Evolutionary conservation across 331 rosid genomes (phyloP), one percentile per base, ranked within the genome.

Genomic region (Saraca asoca): DNA sequence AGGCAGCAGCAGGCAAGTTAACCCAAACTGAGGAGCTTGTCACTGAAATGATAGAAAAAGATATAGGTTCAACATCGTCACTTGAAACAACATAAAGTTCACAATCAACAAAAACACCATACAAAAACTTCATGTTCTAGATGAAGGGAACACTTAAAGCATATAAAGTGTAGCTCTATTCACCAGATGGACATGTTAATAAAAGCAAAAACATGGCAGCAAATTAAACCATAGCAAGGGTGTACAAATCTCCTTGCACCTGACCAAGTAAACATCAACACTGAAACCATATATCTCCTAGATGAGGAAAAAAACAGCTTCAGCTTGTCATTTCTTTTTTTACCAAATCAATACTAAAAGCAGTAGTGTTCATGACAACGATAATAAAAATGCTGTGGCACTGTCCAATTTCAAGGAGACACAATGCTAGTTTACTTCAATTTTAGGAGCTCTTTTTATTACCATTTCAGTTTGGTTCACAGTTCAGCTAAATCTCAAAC

Each of bases 1-100:
- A 78, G 72, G 97, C 96, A 12, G 99, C 96, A 58, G 83, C 92
- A 43, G 99, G 99, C 86, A 94, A 83, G 85, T 94, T 94, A 77
- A 94, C 77, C 99, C 90, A 94, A 61, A 94, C 99, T 67, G 96
- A 80, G 71, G 97, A 88, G 86, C 99, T 94, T 48, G 99, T 94
- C 90, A 94, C 99, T 94, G 88, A 69, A 80, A 85, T 50, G 56
- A 77, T 57, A 73, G 49, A 12, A 85, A 42, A 56, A 62, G 59
- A 57, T 79, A 75, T 54, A 64, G 76, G 77, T 72, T 61, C 42
- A 64, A 79, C 38, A 52, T 60, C 74, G 29, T 60, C 54, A 29
- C 66, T 58, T 66, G 67, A 59, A 53, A 45, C n/a, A 38, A 33
- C 46, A 77, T 16, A 46, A 64, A 51, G 55, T 17, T 45, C 38